phyloP scores from a whole-genome alignment of 495 filamentous ascomycete species.

The Cercophora newfieldiana region DNA sequence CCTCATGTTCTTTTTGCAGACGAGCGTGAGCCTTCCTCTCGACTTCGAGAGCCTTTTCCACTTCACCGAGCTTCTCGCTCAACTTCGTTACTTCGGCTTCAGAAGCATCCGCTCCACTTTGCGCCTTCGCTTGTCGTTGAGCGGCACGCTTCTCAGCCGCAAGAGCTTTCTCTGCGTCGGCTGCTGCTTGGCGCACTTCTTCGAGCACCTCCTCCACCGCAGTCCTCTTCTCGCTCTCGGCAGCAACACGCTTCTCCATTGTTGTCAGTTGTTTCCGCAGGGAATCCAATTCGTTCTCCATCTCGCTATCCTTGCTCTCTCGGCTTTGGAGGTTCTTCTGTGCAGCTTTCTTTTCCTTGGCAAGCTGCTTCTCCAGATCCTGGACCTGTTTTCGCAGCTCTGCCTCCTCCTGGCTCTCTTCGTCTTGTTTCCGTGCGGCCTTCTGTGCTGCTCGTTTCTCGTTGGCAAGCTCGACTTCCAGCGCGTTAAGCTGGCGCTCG shows the following conservation, averaged over 20 bases:
- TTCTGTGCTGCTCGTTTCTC: constrained; percentile 70
- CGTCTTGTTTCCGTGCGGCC: constrained; percentile 53
- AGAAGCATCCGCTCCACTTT: constrained; percentile 29
- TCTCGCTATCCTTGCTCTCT: constrained; percentile 33
- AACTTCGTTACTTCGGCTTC: constrained; percentile 41
- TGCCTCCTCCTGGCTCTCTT: constrained; percentile 41
- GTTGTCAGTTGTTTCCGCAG: constrained; percentile 28
- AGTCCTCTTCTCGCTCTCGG: constrained; percentile 39
- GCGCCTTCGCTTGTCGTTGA: constrained; percentile 51
- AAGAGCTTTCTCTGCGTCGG: constrained; percentile 46
- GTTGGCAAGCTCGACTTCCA: constrained; percentile 78
- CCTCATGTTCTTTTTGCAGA: constrained; percentile 38
- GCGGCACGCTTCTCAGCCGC: constrained; percentile 51
- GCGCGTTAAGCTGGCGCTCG: constrained; percentile 68
- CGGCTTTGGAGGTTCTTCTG: constrained; percentile 35
- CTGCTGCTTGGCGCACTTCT: constrained; percentile 50
- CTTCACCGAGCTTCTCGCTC: constrained; percentile 33
- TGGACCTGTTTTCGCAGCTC: constrained; percentile 48
- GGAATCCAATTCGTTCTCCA: constrained; percentile 38
- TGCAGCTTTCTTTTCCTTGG: constrained; percentile 47
- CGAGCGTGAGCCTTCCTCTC: constrained; percentile 46
- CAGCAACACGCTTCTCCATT: constrained; percentile 29
- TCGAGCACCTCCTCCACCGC: constrained; percentile 42
- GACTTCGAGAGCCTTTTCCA: constrained; percentile 40
- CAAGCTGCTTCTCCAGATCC: constrained; percentile 52